Evolutionary conservation across 2,329 filamentous ascomycete species (phyloP).

Genomic region (Fusarium odoratissimum): DNA sequence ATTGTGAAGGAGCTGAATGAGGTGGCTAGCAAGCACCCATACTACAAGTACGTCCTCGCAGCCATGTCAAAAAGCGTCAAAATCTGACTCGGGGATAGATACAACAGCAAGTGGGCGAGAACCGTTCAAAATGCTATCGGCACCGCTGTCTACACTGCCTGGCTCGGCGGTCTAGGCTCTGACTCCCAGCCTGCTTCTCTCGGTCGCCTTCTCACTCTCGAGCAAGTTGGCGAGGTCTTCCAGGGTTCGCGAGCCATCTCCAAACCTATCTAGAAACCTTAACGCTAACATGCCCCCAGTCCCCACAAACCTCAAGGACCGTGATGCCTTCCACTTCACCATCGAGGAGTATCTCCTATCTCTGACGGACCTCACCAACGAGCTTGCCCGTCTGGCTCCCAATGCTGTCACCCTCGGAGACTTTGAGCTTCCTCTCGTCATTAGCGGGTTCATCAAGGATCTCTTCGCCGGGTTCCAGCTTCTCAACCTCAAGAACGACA

Average conservation of each 20-base stretch:
- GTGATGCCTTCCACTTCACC: slow-evolving; percentile 92
- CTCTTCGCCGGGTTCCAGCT: slow-evolving; percentile 96
- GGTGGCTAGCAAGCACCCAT: slow-evolving; percentile 86
- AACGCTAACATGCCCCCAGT: slow-evolving; percentile 62
- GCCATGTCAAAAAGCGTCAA: background rate
- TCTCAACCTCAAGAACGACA: slow-evolving; percentile 97
- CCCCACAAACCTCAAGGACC: slow-evolving; percentile 89
- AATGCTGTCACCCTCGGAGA: slow-evolving; percentile 93
- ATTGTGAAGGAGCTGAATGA: slow-evolving; percentile 76
- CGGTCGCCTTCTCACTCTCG: slow-evolving; percentile 82
- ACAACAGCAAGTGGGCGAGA: slow-evolving; percentile 88
- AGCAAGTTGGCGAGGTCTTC: slow-evolving; percentile 84
- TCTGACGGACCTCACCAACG: slow-evolving; percentile 87
- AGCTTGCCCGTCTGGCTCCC: slow-evolving; percentile 89
- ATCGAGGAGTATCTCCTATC: slow-evolving; percentile 97
- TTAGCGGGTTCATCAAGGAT: slow-evolving; percentile 94
- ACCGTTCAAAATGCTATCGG: slow-evolving; percentile 82
- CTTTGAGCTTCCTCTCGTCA: slow-evolving; percentile 84
- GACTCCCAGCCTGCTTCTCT: slow-evolving; percentile 65
- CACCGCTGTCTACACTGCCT: slow-evolving; percentile 70
- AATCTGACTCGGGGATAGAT: slow-evolving; percentile 54
- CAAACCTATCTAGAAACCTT: background rate
- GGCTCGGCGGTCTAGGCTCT: slow-evolving; percentile 78
- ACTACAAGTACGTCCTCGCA: slow-evolving; percentile 80
- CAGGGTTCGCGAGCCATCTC: slow-evolving; percentile 64